These are phyloP conservation scores for Fusarium musae DNA, from an alignment of 2,329 filamentous ascomycete species.

Conservation along the genomic window DNA sequence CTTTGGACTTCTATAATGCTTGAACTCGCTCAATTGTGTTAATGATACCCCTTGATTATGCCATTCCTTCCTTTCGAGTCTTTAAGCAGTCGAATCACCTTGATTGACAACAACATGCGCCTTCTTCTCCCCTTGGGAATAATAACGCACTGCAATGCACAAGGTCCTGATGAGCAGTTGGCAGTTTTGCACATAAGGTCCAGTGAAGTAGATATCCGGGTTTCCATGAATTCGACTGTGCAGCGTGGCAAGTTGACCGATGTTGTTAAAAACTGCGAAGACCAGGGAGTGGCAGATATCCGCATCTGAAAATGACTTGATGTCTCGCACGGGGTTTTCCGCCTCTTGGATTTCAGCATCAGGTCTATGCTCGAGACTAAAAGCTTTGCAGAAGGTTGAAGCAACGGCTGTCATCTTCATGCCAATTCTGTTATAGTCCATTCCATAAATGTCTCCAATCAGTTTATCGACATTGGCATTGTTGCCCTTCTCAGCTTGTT, in stretches of 20 bases:
- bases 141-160: constrained; percentile 32
- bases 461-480: constrained; percentile 95
- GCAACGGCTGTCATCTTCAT: constrained; percentile 96
- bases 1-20: too few relatives aligned
- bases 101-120: constrained; percentile 11
- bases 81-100: neutral
- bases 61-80: fast-evolving
- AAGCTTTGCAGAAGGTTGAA: constrained; percentile 96
- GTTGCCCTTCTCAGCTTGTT: constrained; percentile 88
- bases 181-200: constrained; percentile 95
- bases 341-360: constrained; percentile 79
- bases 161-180: constrained; percentile 97
- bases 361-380: constrained; percentile 86
- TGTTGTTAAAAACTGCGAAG: constrained; percentile 97
- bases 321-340: constrained; percentile 62
- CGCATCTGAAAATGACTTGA: constrained; percentile 71
- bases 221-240: constrained; percentile 94
- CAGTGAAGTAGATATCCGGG: constrained; percentile 97
- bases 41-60: too few relatives aligned
- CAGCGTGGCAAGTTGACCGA: constrained; percentile 95
- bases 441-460: constrained; percentile 97
- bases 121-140: constrained; percentile 22
- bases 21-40: too few relatives aligned
- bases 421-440: constrained; percentile 94
- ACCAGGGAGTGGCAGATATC: constrained; percentile 92